These are phyloP conservation scores for Straminergon stramineum DNA, from an alignment of 225 moss, liverwort and hornwort species.

Conservation along the genomic window DNA sequence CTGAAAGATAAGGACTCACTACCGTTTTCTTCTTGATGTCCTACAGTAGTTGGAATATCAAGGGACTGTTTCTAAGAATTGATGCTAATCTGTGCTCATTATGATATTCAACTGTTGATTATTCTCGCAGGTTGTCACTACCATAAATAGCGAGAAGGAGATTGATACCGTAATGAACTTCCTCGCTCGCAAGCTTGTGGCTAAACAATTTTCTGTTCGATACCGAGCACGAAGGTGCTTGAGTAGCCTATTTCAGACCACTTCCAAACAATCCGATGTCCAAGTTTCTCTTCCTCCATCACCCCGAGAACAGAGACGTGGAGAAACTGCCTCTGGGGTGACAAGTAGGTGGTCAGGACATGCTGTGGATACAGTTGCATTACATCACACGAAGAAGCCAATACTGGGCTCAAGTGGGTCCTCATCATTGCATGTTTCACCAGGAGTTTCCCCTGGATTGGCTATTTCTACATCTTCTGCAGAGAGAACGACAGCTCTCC, in stretches of 20 bases:
- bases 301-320: constrained; percentile 47
- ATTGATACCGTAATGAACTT: constrained; percentile 62
- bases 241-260: constrained; percentile 46
- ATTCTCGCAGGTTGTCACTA: constrained; percentile 38
- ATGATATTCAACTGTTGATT: neutral
- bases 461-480: constrained; percentile 23
- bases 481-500: constrained; percentile 28
- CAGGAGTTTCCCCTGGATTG: constrained; percentile 50
- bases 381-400: constrained; percentile 49
- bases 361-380: constrained; percentile 22
- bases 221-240: constrained; percentile 78
- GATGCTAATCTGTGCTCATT: neutral
- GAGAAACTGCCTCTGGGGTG: constrained; percentile 24
- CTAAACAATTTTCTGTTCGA: constrained; percentile 58
- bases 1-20: neutral
- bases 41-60: neutral
- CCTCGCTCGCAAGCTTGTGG: constrained; percentile 67
- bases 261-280: constrained; percentile 23
- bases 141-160: constrained; percentile 44
- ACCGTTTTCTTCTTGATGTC: neutral
- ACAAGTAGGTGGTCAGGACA: constrained; percentile 33
- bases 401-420: constrained; percentile 13
- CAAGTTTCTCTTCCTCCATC: constrained; percentile 60
- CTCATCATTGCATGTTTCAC: constrained; percentile 34
- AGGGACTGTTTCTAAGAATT: neutral